Evolutionary conservation across 2,329 filamentous ascomycete genomes (phyloP).

Genomic region (Fusarium torulosum): DNA sequence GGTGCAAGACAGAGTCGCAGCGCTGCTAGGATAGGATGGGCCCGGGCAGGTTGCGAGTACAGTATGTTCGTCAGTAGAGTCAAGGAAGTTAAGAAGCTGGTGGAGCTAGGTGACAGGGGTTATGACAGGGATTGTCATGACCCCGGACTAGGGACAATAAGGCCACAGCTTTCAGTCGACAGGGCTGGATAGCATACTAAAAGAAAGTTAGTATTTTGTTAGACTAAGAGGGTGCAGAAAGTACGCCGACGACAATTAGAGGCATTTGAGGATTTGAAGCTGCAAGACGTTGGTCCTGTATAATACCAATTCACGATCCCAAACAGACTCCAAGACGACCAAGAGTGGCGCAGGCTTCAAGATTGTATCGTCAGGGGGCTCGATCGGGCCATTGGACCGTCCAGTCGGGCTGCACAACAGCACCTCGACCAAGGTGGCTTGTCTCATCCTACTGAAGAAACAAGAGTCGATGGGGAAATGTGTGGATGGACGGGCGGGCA

Average conservation of each 20-base stretch:
- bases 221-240: slow-evolving; percentile 8
- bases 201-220: slow-evolving; percentile 15
- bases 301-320: slow-evolving; percentile 27
- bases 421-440: slow-evolving; percentile 46
- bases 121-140: slow-evolving; percentile 32
- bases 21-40: slow-evolving; percentile 41
- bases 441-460: slow-evolving; percentile 49
- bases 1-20: slow-evolving; percentile 45
- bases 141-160: slow-evolving; percentile 46
- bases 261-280: slow-evolving; percentile 24
- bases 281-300: slow-evolving; percentile 36
- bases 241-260: slow-evolving; percentile 15
- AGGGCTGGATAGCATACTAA: slow-evolving; percentile 39
- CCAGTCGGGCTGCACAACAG: slow-evolving; percentile 48
- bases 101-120: slow-evolving; percentile 37
- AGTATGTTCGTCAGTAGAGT: slow-evolving; percentile 44
- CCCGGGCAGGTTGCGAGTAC: slow-evolving; percentile 39
- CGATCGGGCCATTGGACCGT: slow-evolving; percentile 48
- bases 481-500: slow-evolving; percentile 46
- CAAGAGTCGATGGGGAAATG: slow-evolving; percentile 41
- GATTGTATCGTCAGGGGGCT: slow-evolving; percentile 48
- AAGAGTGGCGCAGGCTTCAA: slow-evolving; percentile 47
- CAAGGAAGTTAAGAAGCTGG: slow-evolving; percentile 45
- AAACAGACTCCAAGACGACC: slow-evolving; percentile 46
- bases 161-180: slow-evolving; percentile 44